Evolutionary conservation across 2,329 filamentous ascomycete species (phyloP).

Genomic region (Onygenales sp.): DNA sequence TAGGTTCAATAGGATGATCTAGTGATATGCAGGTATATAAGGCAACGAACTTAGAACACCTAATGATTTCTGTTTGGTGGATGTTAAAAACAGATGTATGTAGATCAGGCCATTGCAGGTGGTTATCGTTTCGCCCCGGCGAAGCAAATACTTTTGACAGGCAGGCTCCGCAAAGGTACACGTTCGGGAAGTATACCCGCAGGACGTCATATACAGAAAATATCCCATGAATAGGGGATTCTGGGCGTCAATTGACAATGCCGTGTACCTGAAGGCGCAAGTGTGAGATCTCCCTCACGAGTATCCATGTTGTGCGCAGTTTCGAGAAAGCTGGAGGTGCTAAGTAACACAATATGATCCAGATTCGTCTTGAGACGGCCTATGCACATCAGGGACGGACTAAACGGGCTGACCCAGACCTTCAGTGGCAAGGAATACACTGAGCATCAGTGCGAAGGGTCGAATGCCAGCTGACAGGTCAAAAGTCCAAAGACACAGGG

Average conservation of each 20-base stretch:
- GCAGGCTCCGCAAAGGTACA: background rate
- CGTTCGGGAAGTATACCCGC: background rate
- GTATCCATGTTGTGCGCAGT: background rate
- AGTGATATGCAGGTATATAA: background rate
- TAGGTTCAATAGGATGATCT: background rate
- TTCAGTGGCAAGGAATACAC: no score
- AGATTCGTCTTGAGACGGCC: background rate
- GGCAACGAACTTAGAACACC: background rate
- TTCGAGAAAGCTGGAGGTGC: background rate
- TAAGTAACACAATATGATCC: background rate
- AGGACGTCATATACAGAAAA: background rate
- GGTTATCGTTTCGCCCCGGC: background rate
- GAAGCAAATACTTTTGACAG: background rate
- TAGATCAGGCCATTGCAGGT: background rate
- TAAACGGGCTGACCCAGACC: background rate
- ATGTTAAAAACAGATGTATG: background rate
- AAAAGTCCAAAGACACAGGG: no score
- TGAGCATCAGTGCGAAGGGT: no score
- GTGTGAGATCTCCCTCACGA: background rate
- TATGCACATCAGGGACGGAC: background rate
- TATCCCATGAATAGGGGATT: background rate
- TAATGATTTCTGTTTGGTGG: background rate
- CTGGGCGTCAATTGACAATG: background rate
- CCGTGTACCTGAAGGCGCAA: background rate
- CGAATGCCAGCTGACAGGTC: no score